Evolutionary conservation across 495 filamentous ascomycete species (phyloP), one percentile per base, ranked within the genome.

Genomic region (Immersiella caudata): DNA sequence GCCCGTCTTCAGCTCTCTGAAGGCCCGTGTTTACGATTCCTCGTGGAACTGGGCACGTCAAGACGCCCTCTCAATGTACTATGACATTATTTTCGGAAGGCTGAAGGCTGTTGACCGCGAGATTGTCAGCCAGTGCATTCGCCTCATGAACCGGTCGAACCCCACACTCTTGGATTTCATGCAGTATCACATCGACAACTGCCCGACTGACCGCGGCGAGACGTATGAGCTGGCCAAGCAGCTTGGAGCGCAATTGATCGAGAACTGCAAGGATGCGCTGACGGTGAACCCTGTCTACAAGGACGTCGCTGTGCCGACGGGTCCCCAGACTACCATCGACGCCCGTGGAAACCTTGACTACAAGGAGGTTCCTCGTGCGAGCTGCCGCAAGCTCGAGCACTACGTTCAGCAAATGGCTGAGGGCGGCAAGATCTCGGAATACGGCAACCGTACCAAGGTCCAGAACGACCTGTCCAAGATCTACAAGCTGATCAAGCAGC

Each of bases 101-200:
- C 86, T 99, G 24, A 88, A 92, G 81, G 92, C 89, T 24, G 91
- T 99, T 14, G 95, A 99, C 72, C 91, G 95, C 60, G 95, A 99
- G 79, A 99, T 97, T 75, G 95, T 99, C 72, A 96, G 93, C 77
- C 93, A 91, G 73, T 98, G 95, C 79, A 99, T 99, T 75, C 91
- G 91, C 65, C 93, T 99, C 81, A 99, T 99, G 95, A 99, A 97
- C 82, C 91, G 94, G 27, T 96, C 95, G 25, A 99, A 97, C 73
- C 96, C 95, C 1, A 87, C 90, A 21, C 88, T 99, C 11, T 85
- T 99, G 55, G 94, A 99, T 69, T 98, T 97, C 80, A 99, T 99
- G 95, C 96, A 98, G 72, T 97, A 99, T 71, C 95, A 99, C 82
- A 98, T 99, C 77, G 96, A 99, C 74, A 93, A 97, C 82, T 98